Percentiles rank a stretch among this genome's conserved stretches.
phyloP scores from a whole-genome alignment of 202 grass and related monocot genomes.

The Dendrocalamus latiflorus region DNA sequence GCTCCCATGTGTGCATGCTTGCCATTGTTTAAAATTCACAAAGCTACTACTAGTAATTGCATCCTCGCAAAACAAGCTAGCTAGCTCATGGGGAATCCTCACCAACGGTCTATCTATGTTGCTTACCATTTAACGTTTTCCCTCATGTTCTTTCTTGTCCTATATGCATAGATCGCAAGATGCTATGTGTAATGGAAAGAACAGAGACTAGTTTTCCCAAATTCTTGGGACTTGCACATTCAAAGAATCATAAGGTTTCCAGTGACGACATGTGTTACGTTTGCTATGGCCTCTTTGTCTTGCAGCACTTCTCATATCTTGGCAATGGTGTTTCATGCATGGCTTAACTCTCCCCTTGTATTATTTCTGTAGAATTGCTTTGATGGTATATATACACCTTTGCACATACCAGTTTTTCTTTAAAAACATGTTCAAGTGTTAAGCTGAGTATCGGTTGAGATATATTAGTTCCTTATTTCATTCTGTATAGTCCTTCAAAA shows the following conservation, averaged over 20 bases:
- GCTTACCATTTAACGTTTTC: slow-evolving; percentile 15
- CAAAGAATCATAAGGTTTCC: slow-evolving; percentile 52
- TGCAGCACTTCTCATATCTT: slow-evolving; percentile 18
- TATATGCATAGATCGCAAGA: slow-evolving; percentile 30
- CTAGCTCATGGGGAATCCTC: slow-evolving; percentile 34
- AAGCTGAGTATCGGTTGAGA: background rate
- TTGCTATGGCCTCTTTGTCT: slow-evolving; percentile 30
- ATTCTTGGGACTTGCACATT: slow-evolving; percentile 56
- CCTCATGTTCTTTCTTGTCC: slow-evolving; percentile 30
- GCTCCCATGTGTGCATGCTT: slow-evolving; percentile 42
- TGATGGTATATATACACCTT: background rate
- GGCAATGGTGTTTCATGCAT: background rate
- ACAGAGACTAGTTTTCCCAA: slow-evolving; percentile 39
- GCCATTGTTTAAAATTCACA: slow-evolving; percentile 40
- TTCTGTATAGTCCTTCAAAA: background rate
- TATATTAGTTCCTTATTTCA: background rate
- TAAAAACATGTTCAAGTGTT: background rate
- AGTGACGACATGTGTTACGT: slow-evolving; percentile 28
- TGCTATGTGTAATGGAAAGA: slow-evolving; percentile 30
- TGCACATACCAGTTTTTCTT: background rate
- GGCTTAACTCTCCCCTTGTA: background rate
- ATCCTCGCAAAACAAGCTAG: slow-evolving; percentile 30
- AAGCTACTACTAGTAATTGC: slow-evolving; percentile 28
- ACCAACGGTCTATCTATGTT: slow-evolving; percentile 27
- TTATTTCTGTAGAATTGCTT: background rate